A percentile compares a stretch with the other conserved stretches of the same genome.
These are phyloP conservation scores for Microbotryum violaceum DNA, from an alignment of 1,284 basidiomycete genomes.

Conservation along the genomic window DNA sequence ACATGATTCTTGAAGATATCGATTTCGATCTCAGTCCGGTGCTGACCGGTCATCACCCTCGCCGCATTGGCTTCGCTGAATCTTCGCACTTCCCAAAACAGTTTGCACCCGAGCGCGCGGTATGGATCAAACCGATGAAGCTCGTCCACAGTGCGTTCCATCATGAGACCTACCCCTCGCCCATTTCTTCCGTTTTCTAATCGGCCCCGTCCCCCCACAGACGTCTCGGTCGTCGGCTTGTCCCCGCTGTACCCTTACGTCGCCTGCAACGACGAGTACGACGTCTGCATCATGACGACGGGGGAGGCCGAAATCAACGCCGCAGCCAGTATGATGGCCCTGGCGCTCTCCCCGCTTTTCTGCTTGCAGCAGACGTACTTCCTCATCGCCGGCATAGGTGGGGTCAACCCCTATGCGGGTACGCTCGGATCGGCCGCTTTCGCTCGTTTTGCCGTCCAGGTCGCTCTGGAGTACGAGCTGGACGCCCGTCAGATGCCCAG, in stretches of 20 bases:
- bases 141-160: constrained; percentile 37
- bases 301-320: constrained; percentile 50
- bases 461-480: constrained; percentile 42
- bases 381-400: constrained; percentile 48
- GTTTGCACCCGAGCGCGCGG: constrained; percentile 40
- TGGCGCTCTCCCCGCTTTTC: constrained; percentile 43
- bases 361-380: constrained; percentile 49
- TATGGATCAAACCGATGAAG: constrained; percentile 37
- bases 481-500: constrained; percentile 47
- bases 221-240: constrained; percentile 45
- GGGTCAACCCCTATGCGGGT: constrained; percentile 45
- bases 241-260: constrained; percentile 47
- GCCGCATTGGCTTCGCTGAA: neutral
- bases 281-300: constrained; percentile 44
- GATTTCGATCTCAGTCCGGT: neutral
- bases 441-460: constrained; percentile 45
- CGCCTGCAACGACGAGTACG: constrained; percentile 43
- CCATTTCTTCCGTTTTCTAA: neutral
- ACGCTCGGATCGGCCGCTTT: constrained; percentile 48
- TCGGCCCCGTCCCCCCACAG: neutral
- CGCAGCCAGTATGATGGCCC: constrained; percentile 43
- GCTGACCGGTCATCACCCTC: neutral
- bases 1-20: constrained; percentile 3
- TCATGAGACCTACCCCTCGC: neutral
- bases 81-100: constrained; percentile 13